Evolutionary conservation across 225 moss, liverwort and hornwort species (phyloP).

Genomic region (Antitrichia curtipendula): DNA sequence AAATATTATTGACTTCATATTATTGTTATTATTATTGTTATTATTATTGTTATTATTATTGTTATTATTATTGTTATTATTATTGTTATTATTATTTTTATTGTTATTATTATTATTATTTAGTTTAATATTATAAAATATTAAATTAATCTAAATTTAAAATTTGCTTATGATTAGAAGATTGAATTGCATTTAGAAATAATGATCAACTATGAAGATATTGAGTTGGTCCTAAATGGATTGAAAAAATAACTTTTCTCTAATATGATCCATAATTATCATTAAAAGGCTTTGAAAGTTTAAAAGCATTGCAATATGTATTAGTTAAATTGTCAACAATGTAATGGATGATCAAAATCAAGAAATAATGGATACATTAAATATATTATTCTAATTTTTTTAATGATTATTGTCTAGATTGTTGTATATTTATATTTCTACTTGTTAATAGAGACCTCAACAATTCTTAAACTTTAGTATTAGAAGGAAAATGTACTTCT

Average conservation of each 20-base stretch:
- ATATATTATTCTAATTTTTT: not conserved
- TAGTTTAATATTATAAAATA: not conserved
- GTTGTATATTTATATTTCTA: not conserved
- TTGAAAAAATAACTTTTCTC: not conserved
- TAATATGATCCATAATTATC: not conserved
- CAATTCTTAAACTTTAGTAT: not conserved
- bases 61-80: too few relatives aligned
- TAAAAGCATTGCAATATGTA: not conserved
- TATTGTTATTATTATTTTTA: too few relatives aligned
- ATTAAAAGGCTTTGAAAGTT: not conserved
- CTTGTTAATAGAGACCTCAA: accelerated
- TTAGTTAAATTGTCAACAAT: not conserved
- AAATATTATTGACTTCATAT: too few relatives aligned
- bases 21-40: too few relatives aligned
- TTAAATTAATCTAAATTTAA: not conserved
- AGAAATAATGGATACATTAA: not conserved
- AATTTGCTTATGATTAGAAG: not conserved
- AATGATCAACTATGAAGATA: not conserved
- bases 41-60: too few relatives aligned
- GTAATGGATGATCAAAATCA: not conserved
- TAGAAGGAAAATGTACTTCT: not conserved
- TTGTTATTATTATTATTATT: too few relatives aligned
- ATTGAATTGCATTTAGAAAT: not conserved
- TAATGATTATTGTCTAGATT: too few relatives aligned
- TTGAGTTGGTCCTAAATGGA: not conserved